Evolutionary conservation across 345 rosid genomes (phyloP), one percentile per base, ranked within the genome.

Genomic region (Salix purpurea): DNA sequence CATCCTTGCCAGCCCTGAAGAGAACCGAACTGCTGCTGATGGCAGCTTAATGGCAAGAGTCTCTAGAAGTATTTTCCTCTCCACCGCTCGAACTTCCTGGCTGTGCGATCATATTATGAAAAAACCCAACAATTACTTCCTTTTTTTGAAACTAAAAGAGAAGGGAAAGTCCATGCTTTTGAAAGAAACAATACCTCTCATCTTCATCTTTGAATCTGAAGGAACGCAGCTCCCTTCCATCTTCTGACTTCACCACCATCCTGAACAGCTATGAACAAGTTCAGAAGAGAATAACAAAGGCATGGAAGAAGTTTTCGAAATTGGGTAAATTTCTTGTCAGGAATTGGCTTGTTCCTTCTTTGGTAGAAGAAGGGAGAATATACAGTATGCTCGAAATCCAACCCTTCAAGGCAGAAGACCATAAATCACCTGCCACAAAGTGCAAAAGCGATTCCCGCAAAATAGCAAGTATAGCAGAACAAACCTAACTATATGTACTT

Each of bases 1-100:
- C 64, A 94, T 87, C 26, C 83, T 86, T 65, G 83, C 81, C 8
- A 92, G 82, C 84, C 86, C 86, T 9, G 96, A 95, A 39, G 96
- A 95, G 79, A 91, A 93, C 11, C 76, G 87, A 70, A 92, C 71
- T 6, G 94, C 80, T 30, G 84, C 84, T 14, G 92, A 79, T 75
- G 97, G 99, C 46, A 95, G 83, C 80, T 86, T 87, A 77, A 69
- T 77, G 37, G 94, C 96, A 36, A 95, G 91, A 50, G 97, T 89
- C 81, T 90, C 93, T 84, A 95, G 77, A 36, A 93, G 97, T 67
- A 88, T 87, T 82, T 90, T 86, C 76, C 99, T 87, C 82, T 95
- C 99, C 54, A 95, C 93, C 0, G 97, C 97, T 2, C 99, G 89
- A 70, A 93, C 99, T 88, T 93, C 99, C 84, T 95, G 97, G 85